Conservation (phyloP, 2,329 filamentous ascomycete species). For the Monilinia fructigena region DNA sequence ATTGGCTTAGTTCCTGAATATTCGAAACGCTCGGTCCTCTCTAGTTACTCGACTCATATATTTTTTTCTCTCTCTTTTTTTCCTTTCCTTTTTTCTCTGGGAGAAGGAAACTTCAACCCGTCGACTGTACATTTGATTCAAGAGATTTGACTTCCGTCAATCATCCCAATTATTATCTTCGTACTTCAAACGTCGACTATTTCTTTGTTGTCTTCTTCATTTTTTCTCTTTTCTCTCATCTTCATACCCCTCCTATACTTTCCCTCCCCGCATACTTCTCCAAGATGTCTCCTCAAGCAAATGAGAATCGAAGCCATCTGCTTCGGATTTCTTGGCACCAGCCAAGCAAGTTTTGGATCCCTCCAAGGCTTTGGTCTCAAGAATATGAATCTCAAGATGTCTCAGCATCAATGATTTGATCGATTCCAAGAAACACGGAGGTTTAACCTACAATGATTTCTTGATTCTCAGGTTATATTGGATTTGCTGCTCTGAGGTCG, state of each 20-base stretch:
- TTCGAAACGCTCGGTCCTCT: neutral
- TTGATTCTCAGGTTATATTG: constrained; percentile 96
- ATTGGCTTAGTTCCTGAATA: neutral
- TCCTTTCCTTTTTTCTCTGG: constrained; percentile 49
- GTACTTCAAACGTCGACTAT: constrained; percentile 42
- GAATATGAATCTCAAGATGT: constrained; percentile 76
- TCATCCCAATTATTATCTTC: neutral
- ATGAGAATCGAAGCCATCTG: constrained; percentile 51
- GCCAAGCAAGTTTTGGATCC: constrained; percentile 59
- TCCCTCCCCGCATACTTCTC: constrained; percentile 20
- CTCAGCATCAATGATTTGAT: constrained; percentile 83
- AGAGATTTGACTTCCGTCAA: constrained; percentile 37
- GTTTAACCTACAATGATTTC: constrained; percentile 98
- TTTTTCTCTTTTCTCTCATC: constrained; percentile 39
- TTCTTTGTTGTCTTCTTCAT: constrained; percentile 27
- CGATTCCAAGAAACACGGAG: constrained; percentile 87
- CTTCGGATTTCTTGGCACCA: constrained; percentile 46
- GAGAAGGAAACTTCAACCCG: constrained; percentile 60
- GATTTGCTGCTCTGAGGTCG: constrained; percentile 91
- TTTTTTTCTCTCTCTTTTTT: constrained; percentile 24
- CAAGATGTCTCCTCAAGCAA: constrained; percentile 67
- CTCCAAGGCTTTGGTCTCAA: constrained; percentile 72
- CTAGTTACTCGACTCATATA: neutral
- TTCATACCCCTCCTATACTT: constrained; percentile 34
- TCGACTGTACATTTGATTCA: constrained; percentile 50